Evolutionary conservation across 768 basidiomycete species (phyloP).

Genomic region (Cystofilobasidium capitatum): DNA sequence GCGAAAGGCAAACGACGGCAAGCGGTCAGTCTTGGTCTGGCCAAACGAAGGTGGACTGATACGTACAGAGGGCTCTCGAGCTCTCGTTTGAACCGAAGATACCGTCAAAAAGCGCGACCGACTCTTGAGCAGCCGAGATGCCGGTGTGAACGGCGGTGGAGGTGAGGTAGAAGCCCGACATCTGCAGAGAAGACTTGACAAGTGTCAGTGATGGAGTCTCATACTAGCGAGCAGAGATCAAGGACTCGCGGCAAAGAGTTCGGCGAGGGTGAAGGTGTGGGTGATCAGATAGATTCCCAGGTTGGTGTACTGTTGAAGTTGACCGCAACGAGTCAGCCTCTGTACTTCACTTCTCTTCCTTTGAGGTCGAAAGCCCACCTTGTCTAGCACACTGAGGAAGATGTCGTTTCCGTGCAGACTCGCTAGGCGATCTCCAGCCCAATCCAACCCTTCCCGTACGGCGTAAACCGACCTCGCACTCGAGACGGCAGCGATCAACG

Average conservation of each 20-base stretch:
- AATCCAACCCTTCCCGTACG: conserved; percentile 31
- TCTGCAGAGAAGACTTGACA: conserved; percentile 24
- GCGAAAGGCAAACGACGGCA: not conserved
- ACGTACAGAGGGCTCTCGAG: conserved; percentile 36
- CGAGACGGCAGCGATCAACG: conserved; percentile 38
- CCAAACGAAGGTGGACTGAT: not conserved
- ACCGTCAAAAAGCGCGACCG: conserved; percentile 32
- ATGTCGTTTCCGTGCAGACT: conserved; percentile 28
- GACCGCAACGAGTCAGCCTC: too few relatives aligned
- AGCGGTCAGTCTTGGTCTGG: not conserved
- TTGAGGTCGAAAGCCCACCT: conserved; percentile 11
- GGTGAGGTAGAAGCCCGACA: conserved; percentile 41
- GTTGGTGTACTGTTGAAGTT: conserved; percentile 40
- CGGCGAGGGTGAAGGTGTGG: conserved; percentile 41
- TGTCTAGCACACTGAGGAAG: conserved; percentile 39
- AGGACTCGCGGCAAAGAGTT: conserved; percentile 37
- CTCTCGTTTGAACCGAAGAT: conserved; percentile 42
- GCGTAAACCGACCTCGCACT: conserved; percentile 38
- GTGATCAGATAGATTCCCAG: conserved; percentile 41
- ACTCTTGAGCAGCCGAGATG: conserved; percentile 35
- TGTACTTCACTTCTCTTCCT: too few relatives aligned
- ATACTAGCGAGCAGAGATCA: not conserved
- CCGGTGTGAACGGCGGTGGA: conserved; percentile 34
- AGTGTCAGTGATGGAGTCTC: not conserved
- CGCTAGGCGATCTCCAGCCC: conserved; percentile 28